Evolutionary conservation across 768 basidiomycete species (phyloP).

Genomic region (Hortiboletus campestris): DNA sequence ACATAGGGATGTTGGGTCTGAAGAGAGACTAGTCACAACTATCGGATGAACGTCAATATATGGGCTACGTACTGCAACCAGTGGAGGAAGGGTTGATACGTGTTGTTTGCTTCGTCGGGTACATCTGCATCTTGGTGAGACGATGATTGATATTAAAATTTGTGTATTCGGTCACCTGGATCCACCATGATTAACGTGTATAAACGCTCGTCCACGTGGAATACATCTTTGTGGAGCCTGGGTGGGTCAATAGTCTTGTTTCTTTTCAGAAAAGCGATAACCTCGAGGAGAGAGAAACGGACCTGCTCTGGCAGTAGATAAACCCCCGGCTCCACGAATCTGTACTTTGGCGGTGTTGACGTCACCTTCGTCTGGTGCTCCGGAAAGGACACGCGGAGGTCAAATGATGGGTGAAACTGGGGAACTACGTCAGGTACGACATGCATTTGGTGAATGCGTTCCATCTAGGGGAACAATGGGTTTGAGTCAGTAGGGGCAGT

Average conservation of each 20-base stretch:
- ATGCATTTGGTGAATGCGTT: conserved; percentile 87
- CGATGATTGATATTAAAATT: not conserved
- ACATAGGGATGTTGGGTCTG: conserved; percentile 83
- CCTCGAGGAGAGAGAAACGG: conserved; percentile 1
- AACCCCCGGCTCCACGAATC: conserved; percentile 65
- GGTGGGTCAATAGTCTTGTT: conserved; percentile 64
- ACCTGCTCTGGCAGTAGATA: conserved; percentile 72
- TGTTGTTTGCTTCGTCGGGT: conserved; percentile 64
- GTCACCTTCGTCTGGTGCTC: conserved; percentile 21
- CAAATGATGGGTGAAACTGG: conserved; percentile 65
- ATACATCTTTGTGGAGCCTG: conserved; percentile 67
- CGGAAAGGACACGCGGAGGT: conserved; percentile 67
- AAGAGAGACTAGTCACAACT: not conserved
- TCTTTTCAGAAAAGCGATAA: not conserved
- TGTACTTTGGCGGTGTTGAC: conserved; percentile 25
- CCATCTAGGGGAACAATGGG: conserved; percentile 60
- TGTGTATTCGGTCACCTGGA: conserved; percentile 54
- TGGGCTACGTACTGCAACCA: conserved; percentile 69
- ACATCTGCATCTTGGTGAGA: conserved; percentile 54
- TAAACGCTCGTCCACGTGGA: conserved; percentile 74
- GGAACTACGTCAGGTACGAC: conserved; percentile 87
- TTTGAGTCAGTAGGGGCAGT: not conserved
- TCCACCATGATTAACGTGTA: conserved; percentile 92
- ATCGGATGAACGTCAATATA: not conserved
- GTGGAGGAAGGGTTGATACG: conserved; percentile 76